Base-by-base conservation (phyloP, 768 basidiomycete genomes). In the Pleurotus tuber-regium region DNA sequence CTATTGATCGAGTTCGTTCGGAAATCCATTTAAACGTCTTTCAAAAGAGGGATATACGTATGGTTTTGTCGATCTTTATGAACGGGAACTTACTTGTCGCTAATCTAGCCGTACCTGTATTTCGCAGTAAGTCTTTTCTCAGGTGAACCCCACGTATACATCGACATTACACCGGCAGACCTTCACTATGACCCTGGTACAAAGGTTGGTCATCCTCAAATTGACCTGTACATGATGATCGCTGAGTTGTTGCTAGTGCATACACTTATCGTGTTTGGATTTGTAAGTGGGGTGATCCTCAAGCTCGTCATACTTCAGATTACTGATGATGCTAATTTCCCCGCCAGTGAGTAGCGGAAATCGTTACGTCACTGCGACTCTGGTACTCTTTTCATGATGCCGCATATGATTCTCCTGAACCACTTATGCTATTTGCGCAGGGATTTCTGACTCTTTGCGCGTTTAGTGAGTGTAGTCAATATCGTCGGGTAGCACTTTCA, bases 151-250 rank as follows among this genome's bases (percentile, higher is more conserved):
- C 28, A 14, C 4, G 24, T n/a, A 30, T n/a, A 10, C 19, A 36
- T 36, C 43, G n/a, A n/a, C n/a, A n/a, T 26, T n/a, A n/a, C 24
- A 14, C 43, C n/a, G n/a, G n/a, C 25, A 47, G 44, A 31, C 29
- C 21, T 9, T 47, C 8, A 47, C 31, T 29, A 30, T 47, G 11
- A 47, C 44, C 44, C n/a, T 47, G 44, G 44, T 47, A 10, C 44
- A 47, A 33, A 14, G 28, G 44, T 47, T 12, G 14, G 44, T 24
- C n/a, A n/a, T n/a, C n/a, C 26, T 4, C 21, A 25, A 12, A 9
- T 29, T 31, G 28, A 10, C 10, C 14, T 6, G 7, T 16, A 18
- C 25, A 21, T 21, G 21, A 24, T 16, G 14, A n/a, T n/a, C 30
- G 5, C 25, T 16, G 8, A 24, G 16, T 19, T 16, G n/a, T 23